These are phyloP conservation scores for Syzygium malaccense DNA, from an alignment of 441 rosid species.

Conservation along the genomic window DNA sequence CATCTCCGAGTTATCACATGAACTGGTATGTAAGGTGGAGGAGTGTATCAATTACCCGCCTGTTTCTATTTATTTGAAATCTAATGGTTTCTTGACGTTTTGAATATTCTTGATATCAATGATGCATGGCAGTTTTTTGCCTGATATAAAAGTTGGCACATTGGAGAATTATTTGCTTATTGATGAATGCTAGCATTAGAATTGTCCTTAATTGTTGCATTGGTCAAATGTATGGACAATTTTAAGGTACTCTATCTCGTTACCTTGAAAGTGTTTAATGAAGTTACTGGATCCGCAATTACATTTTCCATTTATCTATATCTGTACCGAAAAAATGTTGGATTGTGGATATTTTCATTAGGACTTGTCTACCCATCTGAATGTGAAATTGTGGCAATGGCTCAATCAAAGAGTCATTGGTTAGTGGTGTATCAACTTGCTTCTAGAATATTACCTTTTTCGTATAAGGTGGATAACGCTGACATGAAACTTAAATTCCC, in stretches of 20 bases:
- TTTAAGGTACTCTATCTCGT: background rate
- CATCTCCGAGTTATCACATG: constrained; percentile 92
- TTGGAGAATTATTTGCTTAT: background rate
- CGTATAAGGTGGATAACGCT: background rate
- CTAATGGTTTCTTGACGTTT: background rate
- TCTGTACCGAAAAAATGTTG: background rate
- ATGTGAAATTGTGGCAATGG: background rate
- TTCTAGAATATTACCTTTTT: background rate
- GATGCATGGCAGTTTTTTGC: background rate
- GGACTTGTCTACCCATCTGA: background rate
- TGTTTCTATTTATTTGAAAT: background rate
- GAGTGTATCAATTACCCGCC: background rate
- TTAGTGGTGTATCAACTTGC: background rate
- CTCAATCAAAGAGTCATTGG: background rate
- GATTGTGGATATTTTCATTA: background rate
- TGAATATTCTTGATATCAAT: background rate
- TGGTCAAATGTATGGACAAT: background rate
- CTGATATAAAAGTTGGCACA: no score
- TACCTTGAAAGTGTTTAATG: background rate
- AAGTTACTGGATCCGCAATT: background rate
- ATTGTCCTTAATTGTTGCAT: background rate
- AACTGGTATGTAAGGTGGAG: constrained; percentile 45
- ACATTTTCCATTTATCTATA: background rate
- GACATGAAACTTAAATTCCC: background rate
- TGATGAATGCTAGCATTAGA: background rate